These are phyloP conservation scores for Cryptococcus wingfieldii DNA, from an alignment of 1,284 basidiomycete genomes.

Conservation along the genomic window DNA sequence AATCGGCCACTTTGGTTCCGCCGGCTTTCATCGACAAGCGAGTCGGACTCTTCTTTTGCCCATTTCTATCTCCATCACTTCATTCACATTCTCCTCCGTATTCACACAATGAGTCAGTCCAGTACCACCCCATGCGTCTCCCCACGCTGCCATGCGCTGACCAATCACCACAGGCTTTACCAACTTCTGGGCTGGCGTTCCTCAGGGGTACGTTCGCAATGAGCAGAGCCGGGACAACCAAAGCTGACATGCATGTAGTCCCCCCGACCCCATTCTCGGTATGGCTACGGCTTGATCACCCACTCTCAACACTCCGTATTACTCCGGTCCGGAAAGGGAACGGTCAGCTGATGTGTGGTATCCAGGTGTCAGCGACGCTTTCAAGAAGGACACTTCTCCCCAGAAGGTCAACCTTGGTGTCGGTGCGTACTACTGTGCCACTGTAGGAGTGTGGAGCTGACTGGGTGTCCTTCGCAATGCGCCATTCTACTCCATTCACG, in stretches of 20 bases:
- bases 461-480: not conserved
- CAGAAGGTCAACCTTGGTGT: conserved; percentile 96
- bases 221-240: not conserved
- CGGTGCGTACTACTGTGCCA: conserved; percentile 52
- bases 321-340: not conserved
- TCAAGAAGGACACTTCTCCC: conserved; percentile 77
- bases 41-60: too few species aligned
- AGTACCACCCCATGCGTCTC: not conserved
- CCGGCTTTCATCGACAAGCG: too few species aligned
- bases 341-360: not conserved
- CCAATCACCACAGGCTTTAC: conserved; percentile 17
- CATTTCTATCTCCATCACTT: too few species aligned
- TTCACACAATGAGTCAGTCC: not conserved
- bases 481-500: not conserved
- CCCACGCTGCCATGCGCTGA: not conserved
- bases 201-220: conserved; percentile 25
- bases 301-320: not conserved
- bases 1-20: too few species aligned
- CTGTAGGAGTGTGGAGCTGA: not conserved
- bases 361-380: conserved; percentile 35
- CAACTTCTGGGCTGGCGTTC: conserved; percentile 31
- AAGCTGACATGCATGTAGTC: conserved; percentile 7
- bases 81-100: too few species aligned
- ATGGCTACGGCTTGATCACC: not conserved
- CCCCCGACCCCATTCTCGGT: conserved; percentile 37